phyloP scores from a whole-genome alignment of 345 rosid species.

The Arabidopsis arenosa region DNA sequence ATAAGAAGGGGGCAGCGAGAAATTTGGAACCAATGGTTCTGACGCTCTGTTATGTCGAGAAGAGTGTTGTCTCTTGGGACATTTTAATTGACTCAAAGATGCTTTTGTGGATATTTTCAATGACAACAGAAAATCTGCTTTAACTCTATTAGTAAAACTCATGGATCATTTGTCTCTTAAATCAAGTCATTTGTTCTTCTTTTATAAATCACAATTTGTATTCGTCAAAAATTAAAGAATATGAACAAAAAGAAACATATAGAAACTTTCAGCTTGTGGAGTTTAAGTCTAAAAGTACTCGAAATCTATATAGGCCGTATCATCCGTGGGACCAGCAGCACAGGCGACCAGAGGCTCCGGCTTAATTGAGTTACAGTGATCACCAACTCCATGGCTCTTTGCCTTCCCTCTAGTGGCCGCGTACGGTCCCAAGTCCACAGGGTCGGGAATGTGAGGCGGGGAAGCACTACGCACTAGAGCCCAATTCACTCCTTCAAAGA shows the following conservation, averaged over 20 bases:
- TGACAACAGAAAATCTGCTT: constrained; percentile 5
- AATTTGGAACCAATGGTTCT: constrained; percentile 29
- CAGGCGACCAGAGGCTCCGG: constrained; percentile 35
- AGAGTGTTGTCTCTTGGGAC: constrained; percentile 23
- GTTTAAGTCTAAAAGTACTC: constrained; percentile 62
- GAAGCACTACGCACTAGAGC: constrained; percentile 85
- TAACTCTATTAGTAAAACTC: neutral
- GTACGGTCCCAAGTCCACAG: constrained; percentile 69
- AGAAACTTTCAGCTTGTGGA: constrained; percentile 1
- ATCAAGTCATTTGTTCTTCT: constrained; percentile 9
- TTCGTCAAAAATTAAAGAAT: constrained; percentile 40
- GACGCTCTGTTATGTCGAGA: constrained; percentile 16
- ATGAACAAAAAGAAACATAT: constrained; percentile 28
- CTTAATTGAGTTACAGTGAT: constrained; percentile 31
- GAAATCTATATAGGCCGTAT: constrained; percentile 64
- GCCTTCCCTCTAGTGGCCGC: constrained; percentile 50
- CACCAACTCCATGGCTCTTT: constrained; percentile 40
- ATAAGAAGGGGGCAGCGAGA: constrained; percentile 31
- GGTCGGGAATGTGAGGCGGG: constrained; percentile 93
- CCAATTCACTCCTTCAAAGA: constrained; percentile 93
- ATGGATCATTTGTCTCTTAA: neutral
- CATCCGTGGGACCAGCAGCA: constrained; percentile 49
- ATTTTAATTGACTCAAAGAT: constrained; percentile 4
- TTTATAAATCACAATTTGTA: constrained; percentile 33
- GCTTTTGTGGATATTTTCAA: neutral